Base-by-base conservation (phyloP, 2,329 filamentous ascomycete genomes). In the Fonsecaea nubica region DNA sequence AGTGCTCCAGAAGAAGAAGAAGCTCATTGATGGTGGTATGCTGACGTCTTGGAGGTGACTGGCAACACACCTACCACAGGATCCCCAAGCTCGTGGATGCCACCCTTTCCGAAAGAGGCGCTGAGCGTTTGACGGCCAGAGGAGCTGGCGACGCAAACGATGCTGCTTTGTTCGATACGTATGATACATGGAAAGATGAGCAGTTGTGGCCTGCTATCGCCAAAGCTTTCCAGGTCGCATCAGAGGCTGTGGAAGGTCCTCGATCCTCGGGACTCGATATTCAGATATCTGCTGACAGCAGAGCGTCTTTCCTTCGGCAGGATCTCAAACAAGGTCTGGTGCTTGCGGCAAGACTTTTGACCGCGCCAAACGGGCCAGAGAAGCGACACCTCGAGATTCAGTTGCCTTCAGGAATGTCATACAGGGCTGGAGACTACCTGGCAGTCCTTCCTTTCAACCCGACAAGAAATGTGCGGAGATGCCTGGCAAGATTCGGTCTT, bases 341-440 rank as follows among this genome's bases (percentile, higher is more conserved):
- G 0, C 79, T 91, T 33, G 3, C 25, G 25, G 3, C 25, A 25
- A 25, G 25, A 25, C 25, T 25, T 25, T 25, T 25, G 25, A 87
- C 84, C 1, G 76, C 82, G 0, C 77, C 80, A 0, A 82, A 78
- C 0, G 83, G 82, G 38, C 80, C 86, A 0, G 78, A 79, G 35
- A 91, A 91, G 79, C 84, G 84, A 30, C 85, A 89, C 70, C 84
- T 91, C 35, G 87, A 87, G 71, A 85, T 91, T 9, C 83, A 85
- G 63, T 82, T 92, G 0, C 89, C 90, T 0, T 83, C 80, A 0
- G 84, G 83, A 61, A 80, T 85, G 79, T 82, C 81, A 0, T 92
- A 92, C 77, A 82, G 82, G 35, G 83, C 87, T 1, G 90, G 90
- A 12, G 90, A 92, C 74, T 92, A 93, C 74, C 82, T 92, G 0